Percentiles rank a stretch among this genome's conserved stretches.
phyloP scores from a whole-genome alignment of 768 basidiomycete genomes.

The Leccinum aurantiacum region DNA sequence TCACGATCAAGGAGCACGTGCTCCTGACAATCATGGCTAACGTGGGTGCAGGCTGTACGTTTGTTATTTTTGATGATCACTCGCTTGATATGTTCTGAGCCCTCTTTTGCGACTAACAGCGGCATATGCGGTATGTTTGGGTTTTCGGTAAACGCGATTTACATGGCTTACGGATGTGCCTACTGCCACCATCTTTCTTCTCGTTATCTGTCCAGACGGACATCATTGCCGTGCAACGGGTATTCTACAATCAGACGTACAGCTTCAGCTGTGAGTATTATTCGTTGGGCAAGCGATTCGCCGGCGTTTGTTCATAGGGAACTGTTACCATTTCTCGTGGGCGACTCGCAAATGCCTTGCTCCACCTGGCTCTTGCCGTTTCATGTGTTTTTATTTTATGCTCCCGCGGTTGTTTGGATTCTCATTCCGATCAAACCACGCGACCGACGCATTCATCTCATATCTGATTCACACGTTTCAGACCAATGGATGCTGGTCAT shows the following conservation, averaged over 20 bases:
- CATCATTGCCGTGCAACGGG: slow-evolving; percentile 69
- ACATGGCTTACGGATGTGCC: background rate
- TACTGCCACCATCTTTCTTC: background rate
- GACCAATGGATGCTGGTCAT: slow-evolving; percentile 63
- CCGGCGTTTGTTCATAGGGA: background rate
- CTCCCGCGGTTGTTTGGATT: slow-evolving; percentile 1
- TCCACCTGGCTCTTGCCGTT: background rate
- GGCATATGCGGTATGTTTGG: slow-evolving; percentile 45
- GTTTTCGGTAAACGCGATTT: background rate
- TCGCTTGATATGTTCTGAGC: background rate
- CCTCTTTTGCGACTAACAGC: slow-evolving; percentile 17
- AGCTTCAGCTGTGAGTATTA: slow-evolving; percentile 46
- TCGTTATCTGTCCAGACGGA: slow-evolving; percentile 45
- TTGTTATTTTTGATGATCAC: background rate
- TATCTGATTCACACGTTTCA: slow-evolving; percentile 11
- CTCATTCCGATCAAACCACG: background rate
- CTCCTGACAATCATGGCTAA: slow-evolving; percentile 69
- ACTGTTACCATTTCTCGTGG: background rate
- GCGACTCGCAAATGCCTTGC: too few species aligned
- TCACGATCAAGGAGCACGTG: slow-evolving; percentile 72
- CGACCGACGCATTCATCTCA: background rate
- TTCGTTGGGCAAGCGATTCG: background rate
- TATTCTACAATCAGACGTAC: slow-evolving; percentile 61
- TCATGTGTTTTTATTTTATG: background rate
- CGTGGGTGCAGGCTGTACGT: slow-evolving; percentile 36